phyloP scores from a whole-genome alignment of 108 stramenopile species.

The Seminavis robusta region DNA sequence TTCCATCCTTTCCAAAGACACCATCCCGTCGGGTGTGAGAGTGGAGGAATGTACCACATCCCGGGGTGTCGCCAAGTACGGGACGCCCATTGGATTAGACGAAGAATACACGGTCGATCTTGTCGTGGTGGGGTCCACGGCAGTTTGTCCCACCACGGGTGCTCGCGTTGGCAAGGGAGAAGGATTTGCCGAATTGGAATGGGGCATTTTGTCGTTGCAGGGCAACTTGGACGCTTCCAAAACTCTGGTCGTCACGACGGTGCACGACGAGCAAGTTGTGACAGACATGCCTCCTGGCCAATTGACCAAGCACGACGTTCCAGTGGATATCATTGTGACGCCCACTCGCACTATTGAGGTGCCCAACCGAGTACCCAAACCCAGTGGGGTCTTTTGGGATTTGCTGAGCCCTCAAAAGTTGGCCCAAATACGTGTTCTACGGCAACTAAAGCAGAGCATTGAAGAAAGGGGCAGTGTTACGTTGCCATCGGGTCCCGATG shows the following conservation, averaged over 20 bases:
- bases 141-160: slow-evolving; percentile 68
- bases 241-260: slow-evolving; percentile 59
- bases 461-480: slow-evolving; percentile 33
- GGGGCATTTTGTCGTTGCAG: slow-evolving; percentile 63
- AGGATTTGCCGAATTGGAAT: slow-evolving; percentile 77
- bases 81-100: slow-evolving; percentile 55
- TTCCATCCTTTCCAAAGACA: slow-evolving; percentile 33
- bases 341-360: slow-evolving; percentile 59
- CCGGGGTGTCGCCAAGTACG: slow-evolving; percentile 62
- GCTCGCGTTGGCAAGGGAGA: slow-evolving; percentile 74
- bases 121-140: slow-evolving; percentile 71
- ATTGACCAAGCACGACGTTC: slow-evolving; percentile 67
- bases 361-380: slow-evolving; percentile 51
- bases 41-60: slow-evolving; percentile 50
- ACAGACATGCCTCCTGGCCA: slow-evolving; percentile 34
- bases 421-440: slow-evolving; percentile 57
- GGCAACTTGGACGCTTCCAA: slow-evolving; percentile 56
- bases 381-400: slow-evolving; percentile 68
- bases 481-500: slow-evolving; percentile 64
- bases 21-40: slow-evolving; percentile 36
- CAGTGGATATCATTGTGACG: slow-evolving; percentile 72
- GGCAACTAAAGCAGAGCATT: slow-evolving; percentile 51
- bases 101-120: slow-evolving; percentile 64
- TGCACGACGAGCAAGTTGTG: slow-evolving; percentile 64
- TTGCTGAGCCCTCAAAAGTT: slow-evolving; percentile 71